phyloP scores from a whole-genome alignment of 2,329 filamentous ascomycete genomes.

The Aspergillus caelatus region DNA sequence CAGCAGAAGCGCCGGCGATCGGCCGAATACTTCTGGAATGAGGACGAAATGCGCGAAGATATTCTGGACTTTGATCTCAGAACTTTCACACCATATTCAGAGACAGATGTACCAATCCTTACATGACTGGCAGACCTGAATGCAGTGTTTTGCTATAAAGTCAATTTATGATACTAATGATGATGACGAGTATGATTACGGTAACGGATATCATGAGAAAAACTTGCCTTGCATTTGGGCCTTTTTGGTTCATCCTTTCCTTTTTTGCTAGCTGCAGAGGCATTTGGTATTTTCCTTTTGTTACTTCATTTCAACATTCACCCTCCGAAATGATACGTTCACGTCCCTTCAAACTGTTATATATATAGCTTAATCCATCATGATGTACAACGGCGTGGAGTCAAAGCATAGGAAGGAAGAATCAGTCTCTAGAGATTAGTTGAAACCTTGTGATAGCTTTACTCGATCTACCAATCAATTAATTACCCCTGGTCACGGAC shows the following conservation, averaged over 20 bases:
- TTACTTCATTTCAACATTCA: not conserved
- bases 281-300: not conserved
- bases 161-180: not conserved
- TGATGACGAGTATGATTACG: not conserved
- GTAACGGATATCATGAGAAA: not conserved
- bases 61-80: slow-evolving; percentile 21
- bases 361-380: not conserved
- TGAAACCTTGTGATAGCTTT: not conserved
- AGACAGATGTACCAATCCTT: slow-evolving; percentile 18
- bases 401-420: not conserved
- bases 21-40: slow-evolving; percentile 28
- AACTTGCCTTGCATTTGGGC: not conserved
- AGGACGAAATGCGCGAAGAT: slow-evolving; percentile 31
- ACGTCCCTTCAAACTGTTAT: not conserved
- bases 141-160: not conserved
- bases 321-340: not conserved
- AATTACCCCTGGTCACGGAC: not conserved
- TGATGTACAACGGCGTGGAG: not conserved
- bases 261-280: not conserved
- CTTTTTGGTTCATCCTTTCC: not conserved
- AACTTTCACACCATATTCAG: slow-evolving; percentile 7
- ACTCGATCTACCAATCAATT: not conserved
- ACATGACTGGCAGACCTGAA: slow-evolving; percentile 11
- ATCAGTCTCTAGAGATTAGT: not conserved
- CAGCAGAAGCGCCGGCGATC: slow-evolving; percentile 17